A percentile compares a stretch with the other conserved stretches of the same genome.
Conservation (phyloP, 306 rosid genomes). For the Quercus robur region DNA sequence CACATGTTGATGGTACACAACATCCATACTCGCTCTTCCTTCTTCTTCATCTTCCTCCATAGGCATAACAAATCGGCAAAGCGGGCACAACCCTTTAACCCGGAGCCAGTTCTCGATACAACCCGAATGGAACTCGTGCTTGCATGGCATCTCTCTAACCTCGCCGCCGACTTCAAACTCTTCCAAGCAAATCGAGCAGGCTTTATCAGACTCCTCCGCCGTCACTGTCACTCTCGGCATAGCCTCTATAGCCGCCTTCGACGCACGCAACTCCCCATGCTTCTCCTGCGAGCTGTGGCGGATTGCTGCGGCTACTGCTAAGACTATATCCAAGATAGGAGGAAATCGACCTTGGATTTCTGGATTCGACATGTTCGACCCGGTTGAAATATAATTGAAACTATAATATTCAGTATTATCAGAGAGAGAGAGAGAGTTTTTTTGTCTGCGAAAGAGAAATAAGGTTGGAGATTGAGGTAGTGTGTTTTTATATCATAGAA, state of each 20-base stretch:
- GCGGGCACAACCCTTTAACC: constrained; percentile 29
- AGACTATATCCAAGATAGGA: too few species aligned
- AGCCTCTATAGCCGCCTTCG: constrained; percentile 26
- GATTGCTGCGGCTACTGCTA: too few species aligned
- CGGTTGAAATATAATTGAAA: too few species aligned
- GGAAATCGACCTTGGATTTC: too few species aligned
- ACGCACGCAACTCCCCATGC: constrained; percentile 22
- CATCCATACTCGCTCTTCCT: not conserved
- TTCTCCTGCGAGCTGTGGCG: not conserved
- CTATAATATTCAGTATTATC: too few species aligned
- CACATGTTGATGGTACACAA: too few species aligned
- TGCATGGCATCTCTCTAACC: constrained; percentile 41
- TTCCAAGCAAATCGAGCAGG: constrained; percentile 40
- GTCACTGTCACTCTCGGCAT: constrained; percentile 27
- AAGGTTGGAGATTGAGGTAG: too few species aligned
- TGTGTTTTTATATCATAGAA: too few species aligned
- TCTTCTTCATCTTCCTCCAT: not conserved
- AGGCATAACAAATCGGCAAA: constrained; percentile 35
- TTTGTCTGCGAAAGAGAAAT: too few species aligned
- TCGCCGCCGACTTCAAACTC: constrained; percentile 19
- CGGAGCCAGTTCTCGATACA: constrained; percentile 33
- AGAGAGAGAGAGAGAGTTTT: too few species aligned
- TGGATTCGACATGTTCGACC: too few species aligned
- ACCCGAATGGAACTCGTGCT: constrained; percentile 28
- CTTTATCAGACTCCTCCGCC: constrained; percentile 9